These are phyloP conservation scores for Trametes sp. DNA, from an alignment of 1,284 basidiomycete species.

Conservation along the genomic window DNA sequence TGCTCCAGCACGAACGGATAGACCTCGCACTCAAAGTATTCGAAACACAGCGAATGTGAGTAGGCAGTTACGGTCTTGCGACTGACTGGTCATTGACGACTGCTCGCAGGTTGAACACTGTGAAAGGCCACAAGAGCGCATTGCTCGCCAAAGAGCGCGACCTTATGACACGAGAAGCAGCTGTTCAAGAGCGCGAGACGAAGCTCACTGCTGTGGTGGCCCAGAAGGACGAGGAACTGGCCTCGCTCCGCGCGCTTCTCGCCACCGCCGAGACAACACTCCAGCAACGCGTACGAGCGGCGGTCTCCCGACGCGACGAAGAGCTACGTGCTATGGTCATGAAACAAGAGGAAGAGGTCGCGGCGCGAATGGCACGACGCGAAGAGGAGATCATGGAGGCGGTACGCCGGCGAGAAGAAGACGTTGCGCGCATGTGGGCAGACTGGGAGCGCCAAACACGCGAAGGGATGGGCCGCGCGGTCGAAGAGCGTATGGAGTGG, in stretches of 20 bases:
- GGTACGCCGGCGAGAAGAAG: slow-evolving; percentile 53
- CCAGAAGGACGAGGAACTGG: slow-evolving; percentile 68
- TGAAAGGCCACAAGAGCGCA: slow-evolving; percentile 67
- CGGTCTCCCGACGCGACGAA: slow-evolving; percentile 68
- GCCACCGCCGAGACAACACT: slow-evolving; percentile 49
- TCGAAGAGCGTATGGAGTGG: slow-evolving; percentile 64
- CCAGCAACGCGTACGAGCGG: slow-evolving; percentile 64
- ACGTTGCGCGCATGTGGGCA: slow-evolving; percentile 60
- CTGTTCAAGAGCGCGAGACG: slow-evolving; percentile 62
- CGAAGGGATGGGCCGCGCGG: slow-evolving; percentile 53
- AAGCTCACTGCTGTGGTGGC: slow-evolving; percentile 53
- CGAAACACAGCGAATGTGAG: slow-evolving; percentile 83
- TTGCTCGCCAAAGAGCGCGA: slow-evolving; percentile 69
- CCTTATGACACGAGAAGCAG: slow-evolving; percentile 63
- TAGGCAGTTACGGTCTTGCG: slow-evolving; percentile 16
- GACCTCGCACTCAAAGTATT: slow-evolving; percentile 75
- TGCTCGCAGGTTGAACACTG: slow-evolving; percentile 58
- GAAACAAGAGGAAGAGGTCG: slow-evolving; percentile 75
- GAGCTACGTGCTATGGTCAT: slow-evolving; percentile 72
- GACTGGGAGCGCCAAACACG: slow-evolving; percentile 63
- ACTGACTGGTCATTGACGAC: slow-evolving; percentile 5
- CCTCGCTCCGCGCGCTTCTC: slow-evolving; percentile 54
- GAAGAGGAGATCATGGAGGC: slow-evolving; percentile 73
- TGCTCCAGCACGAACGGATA: slow-evolving; percentile 80
- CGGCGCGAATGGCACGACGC: slow-evolving; percentile 69